Percentiles rank a stretch among this genome's conserved stretches.
phyloP scores from a whole-genome alignment of 352 stramenopile genomes.

The Aphanomyces invadans region DNA sequence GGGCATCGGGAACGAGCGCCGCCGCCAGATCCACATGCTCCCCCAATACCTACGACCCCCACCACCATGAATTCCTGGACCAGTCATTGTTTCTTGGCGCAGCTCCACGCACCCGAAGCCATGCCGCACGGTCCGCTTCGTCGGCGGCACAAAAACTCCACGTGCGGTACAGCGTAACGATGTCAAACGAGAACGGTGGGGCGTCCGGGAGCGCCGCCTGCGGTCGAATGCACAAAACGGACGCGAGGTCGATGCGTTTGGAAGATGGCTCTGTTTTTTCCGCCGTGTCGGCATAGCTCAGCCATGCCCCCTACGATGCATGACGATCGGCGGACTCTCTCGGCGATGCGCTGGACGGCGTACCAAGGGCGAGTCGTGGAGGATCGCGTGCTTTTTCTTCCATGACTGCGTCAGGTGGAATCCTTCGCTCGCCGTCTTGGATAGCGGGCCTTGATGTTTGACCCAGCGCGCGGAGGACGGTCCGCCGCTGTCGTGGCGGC shows the following conservation, averaged over 20 bases:
- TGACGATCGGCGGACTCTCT: too few species aligned
- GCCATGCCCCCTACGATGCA: constrained; percentile 39
- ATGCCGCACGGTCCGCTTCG: constrained; percentile 43
- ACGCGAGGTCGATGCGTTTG: constrained; percentile 58
- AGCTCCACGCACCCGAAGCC: constrained; percentile 34
- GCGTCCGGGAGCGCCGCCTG: constrained; percentile 32
- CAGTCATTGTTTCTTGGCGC: too few species aligned
- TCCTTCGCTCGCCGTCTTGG: constrained; percentile 37
- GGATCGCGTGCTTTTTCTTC: constrained; percentile 42
- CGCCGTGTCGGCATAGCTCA: constrained; percentile 71
- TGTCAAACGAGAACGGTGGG: constrained; percentile 44
- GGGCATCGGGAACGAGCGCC: constrained; percentile 43
- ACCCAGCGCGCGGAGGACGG: constrained; percentile 28
- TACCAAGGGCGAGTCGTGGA: constrained; percentile 51
- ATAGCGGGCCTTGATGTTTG: constrained; percentile 33
- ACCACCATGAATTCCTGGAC: not conserved
- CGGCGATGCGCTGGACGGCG: too few species aligned
- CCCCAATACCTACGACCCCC: constrained; percentile 24
- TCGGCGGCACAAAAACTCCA: constrained; percentile 58
- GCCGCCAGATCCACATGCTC: constrained; percentile 49
- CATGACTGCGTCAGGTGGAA: constrained; percentile 52
- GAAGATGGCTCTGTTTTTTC: constrained; percentile 36
- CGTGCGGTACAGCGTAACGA: constrained; percentile 64
- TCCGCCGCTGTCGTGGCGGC: constrained; percentile 34
- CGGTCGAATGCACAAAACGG: constrained; percentile 53